Conservation (phyloP, 768 basidiomycete genomes). For the Podaxis sp. region DNA sequence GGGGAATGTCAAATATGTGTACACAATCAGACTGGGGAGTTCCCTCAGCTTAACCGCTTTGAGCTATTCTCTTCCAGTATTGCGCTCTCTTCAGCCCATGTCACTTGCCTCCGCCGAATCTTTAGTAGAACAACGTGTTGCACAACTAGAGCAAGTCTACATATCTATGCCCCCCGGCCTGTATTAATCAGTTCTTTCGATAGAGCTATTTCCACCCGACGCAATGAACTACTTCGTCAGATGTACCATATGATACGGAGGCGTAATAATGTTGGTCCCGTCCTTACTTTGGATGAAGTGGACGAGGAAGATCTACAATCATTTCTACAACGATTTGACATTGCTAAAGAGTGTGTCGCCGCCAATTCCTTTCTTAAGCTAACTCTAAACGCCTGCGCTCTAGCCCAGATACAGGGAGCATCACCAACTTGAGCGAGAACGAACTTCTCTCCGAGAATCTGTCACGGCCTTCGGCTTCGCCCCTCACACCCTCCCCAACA, state of each 20-base stretch:
- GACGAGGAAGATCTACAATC: constrained; percentile 13
- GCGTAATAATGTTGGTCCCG: constrained; percentile 44
- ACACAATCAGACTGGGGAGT: not conserved
- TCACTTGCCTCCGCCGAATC: constrained; percentile 25
- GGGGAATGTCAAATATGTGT: constrained; percentile 3
- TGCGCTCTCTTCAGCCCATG: constrained; percentile 11
- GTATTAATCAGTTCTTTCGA: constrained; percentile 12
- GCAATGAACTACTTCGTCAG: constrained; percentile 71
- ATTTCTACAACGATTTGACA: constrained; percentile 17
- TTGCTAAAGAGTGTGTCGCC: constrained; percentile 23
- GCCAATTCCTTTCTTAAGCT: not conserved
- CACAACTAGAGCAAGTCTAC: constrained; percentile 40
- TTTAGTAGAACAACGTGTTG: constrained; percentile 44
- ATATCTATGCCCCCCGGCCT: not conserved
- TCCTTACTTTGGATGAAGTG: constrained; percentile 29
- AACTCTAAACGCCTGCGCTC: constrained; percentile 14
- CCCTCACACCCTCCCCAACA: constrained; percentile 14
- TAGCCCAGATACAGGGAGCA: constrained; percentile 43
- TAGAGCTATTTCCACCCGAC: constrained; percentile 62
- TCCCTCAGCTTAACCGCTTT: not conserved
- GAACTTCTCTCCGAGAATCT: constrained; percentile 22
- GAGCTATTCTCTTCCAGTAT: not conserved
- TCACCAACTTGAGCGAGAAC: constrained; percentile 34
- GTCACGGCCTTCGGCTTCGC: constrained; percentile 18
- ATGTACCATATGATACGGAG: constrained; percentile 67